Evolutionary conservation across 805 yeast species (phyloP), one percentile per base, ranked within the genome.

Genomic region (Candida taoyuanica): DNA sequence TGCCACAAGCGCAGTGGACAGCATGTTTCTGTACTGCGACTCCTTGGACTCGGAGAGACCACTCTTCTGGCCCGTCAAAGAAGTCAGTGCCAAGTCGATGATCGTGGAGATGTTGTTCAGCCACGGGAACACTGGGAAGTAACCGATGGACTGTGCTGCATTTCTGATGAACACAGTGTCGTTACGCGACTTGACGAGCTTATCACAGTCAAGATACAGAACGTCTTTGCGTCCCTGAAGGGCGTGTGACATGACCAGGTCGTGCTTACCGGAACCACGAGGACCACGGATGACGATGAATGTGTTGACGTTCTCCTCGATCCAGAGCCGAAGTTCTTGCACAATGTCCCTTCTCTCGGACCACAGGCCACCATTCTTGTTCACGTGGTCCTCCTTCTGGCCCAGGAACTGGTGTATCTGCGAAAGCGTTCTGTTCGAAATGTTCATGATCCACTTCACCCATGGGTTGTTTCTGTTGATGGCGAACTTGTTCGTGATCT

Each of bases 61-160:
- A 3, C 95, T 83, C 55, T 88, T 89, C 57, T 88, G 97, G 1
- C 98, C 98, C 1, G 95, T 87, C 29, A 91, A 59, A 40, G 97
- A 91, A 56, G 87, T 95, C 15, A 85, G 83, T 38, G 81, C 86
- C 52, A 93, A 68, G 62, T 93, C 98, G 33, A 86, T 64, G 42
- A 88, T 79, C 41, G 78, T 76, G 0, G 95, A 77, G 11, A 89
- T 64, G 3, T 83, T 75, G 58, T 86, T 86, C 43, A 89, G 64
- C 96, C 97, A 91, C 17, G 96, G 85, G 59, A 93, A 93, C 5
- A 86, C 81, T 1, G 98, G 98, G 67, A 76, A 86, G 60, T 93
- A 93, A 0, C 98, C 98, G 18, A 88, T 54, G 57, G 85, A 86
- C 18, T 64, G 65, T 0, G 98, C 87, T 15, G 86, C 73, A 36